A percentile compares a stretch with the other conserved stretches of the same genome.
phyloP scores from a whole-genome alignment of 768 basidiomycete genomes.

The Boletus speciosus region DNA sequence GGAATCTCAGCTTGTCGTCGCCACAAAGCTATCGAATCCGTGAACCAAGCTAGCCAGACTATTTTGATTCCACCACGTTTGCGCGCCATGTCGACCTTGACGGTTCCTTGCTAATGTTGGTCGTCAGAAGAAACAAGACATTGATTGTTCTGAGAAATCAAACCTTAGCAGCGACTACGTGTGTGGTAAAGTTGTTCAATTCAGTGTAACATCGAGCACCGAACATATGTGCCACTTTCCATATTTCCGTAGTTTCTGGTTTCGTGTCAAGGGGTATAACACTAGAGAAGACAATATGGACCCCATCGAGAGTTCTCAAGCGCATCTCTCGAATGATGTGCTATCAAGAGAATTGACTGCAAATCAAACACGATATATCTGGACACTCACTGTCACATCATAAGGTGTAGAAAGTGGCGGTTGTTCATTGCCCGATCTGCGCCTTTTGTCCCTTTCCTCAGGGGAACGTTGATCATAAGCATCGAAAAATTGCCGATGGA shows the following conservation, averaged over 20 bases:
- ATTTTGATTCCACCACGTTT: slow-evolving; percentile 75
- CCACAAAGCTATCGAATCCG: slow-evolving; percentile 89
- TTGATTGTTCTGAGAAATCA: slow-evolving; percentile 4
- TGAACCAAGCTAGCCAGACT: slow-evolving; percentile 89
- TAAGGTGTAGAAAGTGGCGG: slow-evolving; percentile 37
- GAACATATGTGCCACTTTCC: slow-evolving; percentile 83
- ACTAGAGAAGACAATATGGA: slow-evolving; percentile 88
- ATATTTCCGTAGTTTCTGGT: slow-evolving; percentile 79
- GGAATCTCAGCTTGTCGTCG: slow-evolving; percentile 70
- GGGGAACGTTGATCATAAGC: slow-evolving; percentile 50
- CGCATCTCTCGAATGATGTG: slow-evolving; percentile 83
- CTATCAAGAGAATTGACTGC: slow-evolving; percentile 38
- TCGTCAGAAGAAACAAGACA: slow-evolving; percentile 6
- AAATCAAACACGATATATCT: neutral
- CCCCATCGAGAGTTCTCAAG: slow-evolving; percentile 67
- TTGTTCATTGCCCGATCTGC: slow-evolving; percentile 24
- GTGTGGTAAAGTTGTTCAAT: slow-evolving; percentile 65
- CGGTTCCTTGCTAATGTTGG: slow-evolving; percentile 68
- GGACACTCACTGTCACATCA: slow-evolving; percentile 74
- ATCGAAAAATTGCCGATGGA: slow-evolving; percentile 75
- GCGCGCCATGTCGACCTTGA: slow-evolving; percentile 84
- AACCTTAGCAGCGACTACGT: slow-evolving; percentile 90
- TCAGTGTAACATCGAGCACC: slow-evolving; percentile 80
- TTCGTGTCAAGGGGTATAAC: slow-evolving; percentile 87
- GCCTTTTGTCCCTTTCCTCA: slow-evolving; percentile 28